These are phyloP conservation scores for Adenanthera pavonina DNA, from an alignment of 306 rosid genomes.

Conservation along the genomic window DNA sequence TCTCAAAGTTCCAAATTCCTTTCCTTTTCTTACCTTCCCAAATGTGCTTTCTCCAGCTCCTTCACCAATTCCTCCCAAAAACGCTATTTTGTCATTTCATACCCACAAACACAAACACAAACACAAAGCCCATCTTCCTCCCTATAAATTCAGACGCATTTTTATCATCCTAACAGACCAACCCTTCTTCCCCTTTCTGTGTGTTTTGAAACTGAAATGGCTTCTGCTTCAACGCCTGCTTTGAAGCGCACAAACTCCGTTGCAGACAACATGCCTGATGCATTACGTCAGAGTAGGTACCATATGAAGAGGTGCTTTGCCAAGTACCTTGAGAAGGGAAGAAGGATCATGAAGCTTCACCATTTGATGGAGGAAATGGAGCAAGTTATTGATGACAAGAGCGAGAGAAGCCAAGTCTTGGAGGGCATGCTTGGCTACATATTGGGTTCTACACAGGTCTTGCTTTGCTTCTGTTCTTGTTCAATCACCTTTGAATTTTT, in stretches of 20 bases:
- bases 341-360: slow-evolving; percentile 65
- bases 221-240: slow-evolving; percentile 51
- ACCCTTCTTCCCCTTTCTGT: slow-evolving; percentile 20
- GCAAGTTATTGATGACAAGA: slow-evolving; percentile 58
- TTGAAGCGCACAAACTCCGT: slow-evolving; percentile 57
- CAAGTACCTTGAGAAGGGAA: slow-evolving; percentile 76
- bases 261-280: slow-evolving; percentile 78
- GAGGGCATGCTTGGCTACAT: slow-evolving; percentile 75
- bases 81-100: background rate
- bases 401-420: slow-evolving; percentile 65
- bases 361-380: slow-evolving; percentile 85
- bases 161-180: slow-evolving; percentile 14
- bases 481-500: background rate
- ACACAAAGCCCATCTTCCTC: background rate
- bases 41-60: slow-evolving; percentile 56
- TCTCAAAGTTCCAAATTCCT: slow-evolving; percentile 45
- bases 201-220: slow-evolving; percentile 44
- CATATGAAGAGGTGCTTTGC: slow-evolving; percentile 87
- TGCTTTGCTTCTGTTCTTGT: background rate
- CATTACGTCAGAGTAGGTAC: slow-evolving; percentile 70
- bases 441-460: slow-evolving; percentile 76
- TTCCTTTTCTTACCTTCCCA: slow-evolving; percentile 46
- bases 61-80: background rate
- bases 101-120: slow-evolving; percentile 15
- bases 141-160: slow-evolving; percentile 41